Base-by-base conservation (phyloP, 352 stramenopile species). In the Paralagenidium karlingii region DNA sequence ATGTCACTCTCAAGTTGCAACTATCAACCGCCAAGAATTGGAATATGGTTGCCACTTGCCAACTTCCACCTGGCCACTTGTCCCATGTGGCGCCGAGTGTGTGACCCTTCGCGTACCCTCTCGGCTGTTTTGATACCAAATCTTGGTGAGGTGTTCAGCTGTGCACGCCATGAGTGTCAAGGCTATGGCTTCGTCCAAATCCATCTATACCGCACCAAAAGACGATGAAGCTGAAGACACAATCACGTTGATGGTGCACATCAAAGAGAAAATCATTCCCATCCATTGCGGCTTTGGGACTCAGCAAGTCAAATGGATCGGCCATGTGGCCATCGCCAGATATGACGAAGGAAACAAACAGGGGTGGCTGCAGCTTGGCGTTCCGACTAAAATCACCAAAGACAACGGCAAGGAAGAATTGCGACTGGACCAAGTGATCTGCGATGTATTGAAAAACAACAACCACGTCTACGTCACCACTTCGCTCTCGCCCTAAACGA, bases 241-340 rank as follows among this genome's bases (percentile, higher is more conserved):
- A 24, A 78, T 82, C 40, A 65, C 58, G 2, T 43, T 82, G 16
- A 42, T 82, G 44, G 66, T 60, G n/a, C 68, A 82, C 43, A 55
- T 85, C 16, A 48, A 53, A 5, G 70, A 87, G 47, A 81, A 82
- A 51, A 67, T 82, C 45, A 78, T 87, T 40, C 57, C 67, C 1
- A 54, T 84, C 18, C 59, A 64, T 53, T 84, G 69, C 34, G 70
- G 74, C 29, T 81, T 80, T 15, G 70, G 69, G 25, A 84, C 68
- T 21, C 74, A 87, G 45, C 66, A 80, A 37, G 60, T 87, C 15
- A 25, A 68, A 20, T 87, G 74, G 74, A 48, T 87, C 13, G 74
- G 65, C 20, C 53, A 83, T 34, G 70, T 87, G 21, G 70, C 60
- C 16, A 78, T 87, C 49, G 74, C 74, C 31, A 55, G 68, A 4